Conservation (phyloP, 495 filamentous ascomycete species). For the Aspergillus carlsbadensis region DNA sequence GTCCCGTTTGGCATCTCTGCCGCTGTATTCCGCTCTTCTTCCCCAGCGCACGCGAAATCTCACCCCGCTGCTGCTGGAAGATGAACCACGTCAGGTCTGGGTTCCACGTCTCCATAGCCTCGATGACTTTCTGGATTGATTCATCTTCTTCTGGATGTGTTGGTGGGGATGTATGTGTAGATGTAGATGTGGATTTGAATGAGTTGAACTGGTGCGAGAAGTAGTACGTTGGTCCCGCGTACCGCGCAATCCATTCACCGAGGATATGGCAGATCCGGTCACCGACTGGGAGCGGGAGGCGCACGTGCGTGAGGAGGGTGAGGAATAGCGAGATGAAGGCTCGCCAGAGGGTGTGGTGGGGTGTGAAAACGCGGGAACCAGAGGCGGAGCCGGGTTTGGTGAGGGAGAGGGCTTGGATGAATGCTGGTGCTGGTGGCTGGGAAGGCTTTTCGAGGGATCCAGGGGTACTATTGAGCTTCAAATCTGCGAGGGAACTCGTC, state of each 20-base stretch:
- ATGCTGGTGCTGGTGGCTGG: background rate
- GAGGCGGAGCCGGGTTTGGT: slow-evolving; percentile 14
- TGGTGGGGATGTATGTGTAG: background rate
- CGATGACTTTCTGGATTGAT: slow-evolving; percentile 32
- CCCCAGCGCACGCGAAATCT: background rate
- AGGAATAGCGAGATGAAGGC: slow-evolving; percentile 40
- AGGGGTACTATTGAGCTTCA: too few relatives aligned
- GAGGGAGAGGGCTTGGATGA: slow-evolving; percentile 26
- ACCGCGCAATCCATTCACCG: slow-evolving; percentile 38
- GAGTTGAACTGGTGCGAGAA: slow-evolving; percentile 9
- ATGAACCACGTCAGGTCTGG: slow-evolving; percentile 48
- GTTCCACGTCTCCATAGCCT: slow-evolving; percentile 47
- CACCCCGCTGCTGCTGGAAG: slow-evolving; percentile 26
- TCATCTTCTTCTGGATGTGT: slow-evolving; percentile 15
- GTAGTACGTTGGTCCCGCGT: slow-evolving; percentile 38
- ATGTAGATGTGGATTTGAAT: background rate
- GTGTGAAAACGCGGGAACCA: slow-evolving; percentile 36
- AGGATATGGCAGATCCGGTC: slow-evolving; percentile 42
- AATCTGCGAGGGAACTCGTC: too few relatives aligned
- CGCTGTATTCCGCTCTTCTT: background rate
- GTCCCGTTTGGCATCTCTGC: slow-evolving; percentile 4
- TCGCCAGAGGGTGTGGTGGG: slow-evolving; percentile 39
- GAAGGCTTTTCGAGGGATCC: background rate
- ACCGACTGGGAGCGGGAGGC: slow-evolving; percentile 35
- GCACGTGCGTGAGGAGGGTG: slow-evolving; percentile 38